These are phyloP conservation scores for Pestalotiopsis sp. DNA, from an alignment of 2,329 filamentous ascomycete species.

Conservation along the genomic window DNA sequence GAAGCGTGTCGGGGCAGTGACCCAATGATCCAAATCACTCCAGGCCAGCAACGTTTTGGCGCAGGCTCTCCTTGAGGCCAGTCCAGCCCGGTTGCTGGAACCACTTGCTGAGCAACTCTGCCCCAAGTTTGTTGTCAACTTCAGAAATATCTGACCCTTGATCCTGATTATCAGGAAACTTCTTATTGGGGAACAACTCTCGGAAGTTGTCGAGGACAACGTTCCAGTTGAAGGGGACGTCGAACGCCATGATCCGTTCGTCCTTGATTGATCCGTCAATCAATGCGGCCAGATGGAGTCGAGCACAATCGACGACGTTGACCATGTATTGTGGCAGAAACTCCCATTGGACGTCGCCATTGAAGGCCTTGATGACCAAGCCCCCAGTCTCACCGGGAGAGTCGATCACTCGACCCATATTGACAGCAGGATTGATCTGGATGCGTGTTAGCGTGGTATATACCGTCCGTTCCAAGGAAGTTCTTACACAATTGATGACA, in stretches of 20 bases:
- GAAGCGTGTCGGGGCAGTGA: too few relatives aligned
- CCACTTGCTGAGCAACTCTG: not conserved
- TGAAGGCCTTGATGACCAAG: not conserved
- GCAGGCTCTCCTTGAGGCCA: not conserved
- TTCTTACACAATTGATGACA: slow-evolving; percentile 22
- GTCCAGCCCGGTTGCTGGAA: not conserved
- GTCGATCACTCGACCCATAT: not conserved
- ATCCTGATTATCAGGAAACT: not conserved
- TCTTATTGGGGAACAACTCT: not conserved
- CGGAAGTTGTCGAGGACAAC: slow-evolving; percentile 1
- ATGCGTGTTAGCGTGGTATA: not conserved
- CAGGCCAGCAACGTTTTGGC: slow-evolving; percentile 3
- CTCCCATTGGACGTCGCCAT: not conserved
- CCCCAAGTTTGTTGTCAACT: not conserved
- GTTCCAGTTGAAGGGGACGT: slow-evolving; percentile 9
- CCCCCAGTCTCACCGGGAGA: not conserved
- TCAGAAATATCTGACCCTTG: not conserved
- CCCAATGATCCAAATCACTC: not conserved
- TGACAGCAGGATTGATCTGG: slow-evolving; percentile 3
- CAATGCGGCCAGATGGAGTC: slow-evolving; percentile 7
- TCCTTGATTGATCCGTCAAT: not conserved
- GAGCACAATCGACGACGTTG: slow-evolving; percentile 7
- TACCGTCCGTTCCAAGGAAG: slow-evolving; percentile 14
- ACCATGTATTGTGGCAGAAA: not conserved
- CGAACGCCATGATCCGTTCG: slow-evolving; percentile 4